A percentile compares a stretch with the other conserved stretches of the same genome.
Evolutionary conservation across 164 flowering plant genomes (phyloP).

Genomic region (Annona cherimola): DNA sequence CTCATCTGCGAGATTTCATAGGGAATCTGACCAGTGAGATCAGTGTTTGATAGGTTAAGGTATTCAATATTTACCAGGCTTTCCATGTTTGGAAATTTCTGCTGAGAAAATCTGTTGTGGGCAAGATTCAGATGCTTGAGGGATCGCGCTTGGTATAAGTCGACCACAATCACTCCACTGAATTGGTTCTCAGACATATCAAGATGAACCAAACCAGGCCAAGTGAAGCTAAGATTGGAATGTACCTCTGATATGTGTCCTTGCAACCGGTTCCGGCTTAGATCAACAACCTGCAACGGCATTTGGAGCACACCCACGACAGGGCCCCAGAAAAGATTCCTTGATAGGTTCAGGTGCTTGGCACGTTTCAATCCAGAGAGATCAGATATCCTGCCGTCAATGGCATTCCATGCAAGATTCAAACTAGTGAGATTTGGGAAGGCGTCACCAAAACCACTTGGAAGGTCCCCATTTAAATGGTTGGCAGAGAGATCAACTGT

Average conservation of each 20-base stretch:
- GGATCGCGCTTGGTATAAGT: constrained; percentile 38
- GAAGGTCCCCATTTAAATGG: constrained; percentile 48
- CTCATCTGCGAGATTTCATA: constrained; percentile 34
- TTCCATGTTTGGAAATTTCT: constrained; percentile 39
- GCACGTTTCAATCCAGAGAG: constrained; percentile 44
- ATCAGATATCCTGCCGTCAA: constrained; percentile 51
- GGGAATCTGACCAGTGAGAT: constrained; percentile 45
- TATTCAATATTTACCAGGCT: constrained; percentile 43
- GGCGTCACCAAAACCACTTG: constrained; percentile 54
- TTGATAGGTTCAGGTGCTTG: constrained; percentile 57
- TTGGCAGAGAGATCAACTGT: constrained; percentile 54
- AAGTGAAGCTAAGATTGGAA: constrained; percentile 44
- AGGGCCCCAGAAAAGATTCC: constrained; percentile 66
- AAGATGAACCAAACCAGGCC: constrained; percentile 55
- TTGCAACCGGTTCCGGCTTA: constrained; percentile 68
- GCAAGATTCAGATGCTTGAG: constrained; percentile 73
- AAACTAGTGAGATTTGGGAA: constrained; percentile 51
- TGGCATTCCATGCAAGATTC: constrained; percentile 58
- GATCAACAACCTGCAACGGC: constrained; percentile 55
- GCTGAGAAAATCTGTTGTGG: constrained; percentile 52
- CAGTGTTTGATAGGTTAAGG: constrained; percentile 59
- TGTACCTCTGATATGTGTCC: constrained; percentile 71
- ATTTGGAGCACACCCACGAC: constrained; percentile 44
- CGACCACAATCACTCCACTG: constrained; percentile 51
- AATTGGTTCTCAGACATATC: constrained; percentile 72